Conservation (phyloP, 345 rosid species). For the Theobroma cacao region DNA sequence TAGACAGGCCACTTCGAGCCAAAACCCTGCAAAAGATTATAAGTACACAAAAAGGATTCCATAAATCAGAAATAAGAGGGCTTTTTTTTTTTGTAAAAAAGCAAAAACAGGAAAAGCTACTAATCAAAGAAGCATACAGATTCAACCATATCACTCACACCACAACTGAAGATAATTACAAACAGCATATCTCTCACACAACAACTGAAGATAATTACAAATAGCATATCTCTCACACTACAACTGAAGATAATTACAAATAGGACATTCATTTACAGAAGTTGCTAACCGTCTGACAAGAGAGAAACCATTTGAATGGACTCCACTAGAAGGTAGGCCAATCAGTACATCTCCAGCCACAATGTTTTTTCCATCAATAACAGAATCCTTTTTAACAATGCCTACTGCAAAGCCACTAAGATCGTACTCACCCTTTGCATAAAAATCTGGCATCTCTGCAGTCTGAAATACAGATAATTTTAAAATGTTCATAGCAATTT, state of each 20-base stretch:
- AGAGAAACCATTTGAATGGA: conserved; percentile 95
- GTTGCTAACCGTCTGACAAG: conserved; percentile 67
- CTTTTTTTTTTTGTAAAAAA: not conserved
- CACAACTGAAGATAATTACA: not conserved
- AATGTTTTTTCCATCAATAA: conserved; percentile 82
- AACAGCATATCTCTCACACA: not conserved
- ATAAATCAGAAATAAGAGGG: not conserved
- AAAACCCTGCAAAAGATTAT: conserved; percentile 47
- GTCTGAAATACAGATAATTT: conserved; percentile 59
- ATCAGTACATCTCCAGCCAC: conserved; percentile 73
- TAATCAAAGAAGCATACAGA: not conserved
- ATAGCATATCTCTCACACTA: not conserved
- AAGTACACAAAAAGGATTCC: not conserved
- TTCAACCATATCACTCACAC: not conserved
- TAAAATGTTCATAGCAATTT: not conserved
- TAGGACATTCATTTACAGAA: not conserved
- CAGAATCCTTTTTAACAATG: conserved; percentile 68
- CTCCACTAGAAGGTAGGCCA: conserved; percentile 92
- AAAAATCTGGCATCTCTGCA: conserved; percentile 96
- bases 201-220: not conserved
- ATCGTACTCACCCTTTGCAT: conserved; percentile 80
- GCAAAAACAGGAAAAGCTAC: not conserved
- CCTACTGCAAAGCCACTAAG: conserved; percentile 97
- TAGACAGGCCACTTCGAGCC: conserved; percentile 59
- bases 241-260: not conserved